These are phyloP conservation scores for Diaporthe amygdali DNA, from an alignment of 2,329 filamentous ascomycete species.

Conservation along the genomic window DNA sequence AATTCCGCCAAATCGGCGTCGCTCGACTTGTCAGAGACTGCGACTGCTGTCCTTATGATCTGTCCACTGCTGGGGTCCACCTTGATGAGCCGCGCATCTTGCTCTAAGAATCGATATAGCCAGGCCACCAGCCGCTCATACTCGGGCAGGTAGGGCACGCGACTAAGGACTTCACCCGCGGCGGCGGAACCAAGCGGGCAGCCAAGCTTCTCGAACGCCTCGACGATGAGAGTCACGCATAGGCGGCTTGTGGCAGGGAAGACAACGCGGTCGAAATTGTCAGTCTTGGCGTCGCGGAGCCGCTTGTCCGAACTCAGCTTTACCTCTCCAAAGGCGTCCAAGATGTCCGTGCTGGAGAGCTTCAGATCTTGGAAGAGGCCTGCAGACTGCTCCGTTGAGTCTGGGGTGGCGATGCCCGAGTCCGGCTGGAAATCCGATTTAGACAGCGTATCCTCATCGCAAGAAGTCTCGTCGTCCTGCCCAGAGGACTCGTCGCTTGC, in stretches of 20 bases:
- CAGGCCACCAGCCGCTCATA: slow-evolving; percentile 36
- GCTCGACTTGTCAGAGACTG: slow-evolving; percentile 30
- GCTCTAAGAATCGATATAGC: slow-evolving; percentile 39
- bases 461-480: neutral
- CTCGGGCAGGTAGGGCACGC: slow-evolving; percentile 32
- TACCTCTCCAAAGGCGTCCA: neutral
- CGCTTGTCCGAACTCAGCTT: neutral
- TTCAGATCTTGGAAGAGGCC: too few species aligned
- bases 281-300: neutral
- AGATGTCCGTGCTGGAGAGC: neutral
- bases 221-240: slow-evolving; percentile 34
- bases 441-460: too few species aligned
- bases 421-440: too few species aligned
- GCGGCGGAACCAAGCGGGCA: slow-evolving; percentile 28
- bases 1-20: slow-evolving; percentile 34
- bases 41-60: slow-evolving; percentile 34
- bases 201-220: slow-evolving; percentile 41
- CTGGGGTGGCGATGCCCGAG: neutral
- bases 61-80: neutral
- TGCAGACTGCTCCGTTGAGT: too few species aligned
- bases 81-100: slow-evolving; percentile 37
- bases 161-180: slow-evolving; percentile 30
- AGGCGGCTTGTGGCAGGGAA: slow-evolving; percentile 31
- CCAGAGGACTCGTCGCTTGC: neutral
- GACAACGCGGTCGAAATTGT: slow-evolving; percentile 33